phyloP scores from a whole-genome alignment of 1,284 basidiomycete species.

The Golubevia sp. region DNA sequence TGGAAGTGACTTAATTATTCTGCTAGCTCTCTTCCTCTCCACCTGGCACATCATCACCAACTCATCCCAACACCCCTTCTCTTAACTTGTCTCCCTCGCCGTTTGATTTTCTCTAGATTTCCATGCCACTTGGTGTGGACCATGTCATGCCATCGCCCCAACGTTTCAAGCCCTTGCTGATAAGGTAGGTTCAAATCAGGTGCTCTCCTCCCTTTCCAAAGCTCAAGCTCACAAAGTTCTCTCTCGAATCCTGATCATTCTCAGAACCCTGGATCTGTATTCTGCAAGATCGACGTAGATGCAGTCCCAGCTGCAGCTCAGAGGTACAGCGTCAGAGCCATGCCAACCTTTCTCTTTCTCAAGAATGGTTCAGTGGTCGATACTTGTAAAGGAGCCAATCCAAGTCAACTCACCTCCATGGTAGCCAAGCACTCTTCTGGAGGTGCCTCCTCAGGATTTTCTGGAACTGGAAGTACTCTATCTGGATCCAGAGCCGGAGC shows the following conservation, averaged over 20 bases:
- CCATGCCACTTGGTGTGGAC: constrained; percentile 57
- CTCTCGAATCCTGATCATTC: not conserved
- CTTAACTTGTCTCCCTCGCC: not conserved
- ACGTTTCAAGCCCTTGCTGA: constrained; percentile 43
- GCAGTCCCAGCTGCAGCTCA: constrained; percentile 60
- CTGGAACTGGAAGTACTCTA: constrained; percentile 30
- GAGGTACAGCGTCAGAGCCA: constrained; percentile 63
- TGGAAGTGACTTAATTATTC: too few species aligned
- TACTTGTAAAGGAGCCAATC: constrained; percentile 49
- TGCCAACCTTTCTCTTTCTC: constrained; percentile 66
- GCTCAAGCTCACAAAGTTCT: not conserved
- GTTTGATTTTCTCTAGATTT: constrained; percentile 34
- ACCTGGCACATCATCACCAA: too few species aligned
- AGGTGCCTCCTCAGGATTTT: constrained; percentile 19
- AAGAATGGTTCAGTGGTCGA: constrained; percentile 62
- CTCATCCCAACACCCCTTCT: not conserved
- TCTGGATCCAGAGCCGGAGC: constrained; percentile 22
- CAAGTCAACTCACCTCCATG: constrained; percentile 25
- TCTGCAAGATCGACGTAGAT: constrained; percentile 64
- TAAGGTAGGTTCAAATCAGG: constrained; percentile 11
- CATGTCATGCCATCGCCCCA: constrained; percentile 63
- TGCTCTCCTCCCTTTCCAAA: not conserved
- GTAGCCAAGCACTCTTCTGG: constrained; percentile 44
- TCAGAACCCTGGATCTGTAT: constrained; percentile 24
- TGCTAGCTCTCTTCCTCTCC: too few species aligned